Evolutionary conservation across 768 basidiomycete species (phyloP).

Genomic region (Tylopilus rubrobrunneus): DNA sequence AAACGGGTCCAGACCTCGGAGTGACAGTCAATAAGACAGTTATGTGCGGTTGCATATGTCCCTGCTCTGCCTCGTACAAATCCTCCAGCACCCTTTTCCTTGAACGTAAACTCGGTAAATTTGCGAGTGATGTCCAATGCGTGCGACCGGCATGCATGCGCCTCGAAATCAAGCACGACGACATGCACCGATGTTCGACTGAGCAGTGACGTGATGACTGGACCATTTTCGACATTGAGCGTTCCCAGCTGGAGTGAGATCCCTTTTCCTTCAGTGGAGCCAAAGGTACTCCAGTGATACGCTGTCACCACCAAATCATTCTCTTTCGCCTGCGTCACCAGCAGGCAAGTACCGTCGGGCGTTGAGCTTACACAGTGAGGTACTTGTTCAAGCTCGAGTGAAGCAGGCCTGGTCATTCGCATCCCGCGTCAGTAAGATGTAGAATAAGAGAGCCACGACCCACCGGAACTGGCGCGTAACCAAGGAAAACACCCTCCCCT

Average conservation of each 20-base stretch:
- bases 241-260: constrained; percentile 34
- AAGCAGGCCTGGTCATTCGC: constrained; percentile 37
- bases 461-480: constrained; percentile 38
- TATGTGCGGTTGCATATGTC: constrained; percentile 34
- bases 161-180: constrained; percentile 34
- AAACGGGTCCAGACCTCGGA: constrained; percentile 59
- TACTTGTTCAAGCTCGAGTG: constrained; percentile 34
- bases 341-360: constrained; percentile 52
- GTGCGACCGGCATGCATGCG: constrained; percentile 37
- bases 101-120: constrained; percentile 54
- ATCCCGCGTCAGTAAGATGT: neutral
- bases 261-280: constrained; percentile 39
- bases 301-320: constrained; percentile 28
- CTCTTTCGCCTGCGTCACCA: constrained; percentile 29
- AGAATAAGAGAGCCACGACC: neutral
- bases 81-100: constrained; percentile 34
- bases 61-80: constrained; percentile 5
- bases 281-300: constrained; percentile 58
- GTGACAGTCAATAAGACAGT: constrained; percentile 53
- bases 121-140: constrained; percentile 52
- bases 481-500: constrained; percentile 50
- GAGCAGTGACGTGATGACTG: constrained; percentile 44
- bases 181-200: constrained; percentile 41
- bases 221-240: constrained; percentile 15
- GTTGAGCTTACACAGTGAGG: constrained; percentile 38